These are phyloP conservation scores for Lachnellula occidentalis DNA, from an alignment of 2,329 filamentous ascomycete genomes.

Conservation along the genomic window DNA sequence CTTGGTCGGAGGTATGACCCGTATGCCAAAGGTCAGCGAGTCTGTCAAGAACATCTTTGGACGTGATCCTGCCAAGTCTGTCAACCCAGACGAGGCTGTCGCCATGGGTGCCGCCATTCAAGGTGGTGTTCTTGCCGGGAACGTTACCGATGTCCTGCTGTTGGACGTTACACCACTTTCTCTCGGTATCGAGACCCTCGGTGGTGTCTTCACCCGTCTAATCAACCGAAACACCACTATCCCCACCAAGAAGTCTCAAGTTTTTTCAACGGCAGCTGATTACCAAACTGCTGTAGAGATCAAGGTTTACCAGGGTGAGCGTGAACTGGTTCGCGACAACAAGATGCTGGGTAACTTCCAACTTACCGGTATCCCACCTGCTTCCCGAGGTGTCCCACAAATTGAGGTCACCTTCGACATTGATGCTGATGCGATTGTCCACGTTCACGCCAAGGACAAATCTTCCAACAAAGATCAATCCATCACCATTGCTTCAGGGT, in stretches of 20 bases:
- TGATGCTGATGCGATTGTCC: constrained; percentile 94
- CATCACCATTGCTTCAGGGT: constrained; percentile 97
- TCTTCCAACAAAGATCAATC: constrained; percentile 99
- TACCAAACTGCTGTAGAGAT: constrained; percentile 99
- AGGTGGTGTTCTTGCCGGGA: constrained; percentile 91
- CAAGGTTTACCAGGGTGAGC: constrained; percentile 99
- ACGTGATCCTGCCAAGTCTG: constrained; percentile 92
- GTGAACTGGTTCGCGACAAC: constrained; percentile 98
- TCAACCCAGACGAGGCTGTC: constrained; percentile 97
- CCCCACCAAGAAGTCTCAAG: constrained; percentile 97
- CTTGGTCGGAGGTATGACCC: constrained; percentile 97
- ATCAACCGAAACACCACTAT: constrained; percentile 99
- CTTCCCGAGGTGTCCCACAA: constrained; percentile 92
- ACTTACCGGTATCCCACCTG: constrained; percentile 92
- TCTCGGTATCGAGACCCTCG: constrained; percentile 96
- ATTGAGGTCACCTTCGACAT: constrained; percentile 99
- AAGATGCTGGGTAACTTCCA: constrained; percentile 99
- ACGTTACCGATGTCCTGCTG: constrained; percentile 92
- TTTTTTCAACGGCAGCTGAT: constrained; percentile 95
- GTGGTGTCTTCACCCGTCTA: constrained; percentile 94
- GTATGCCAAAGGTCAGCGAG: constrained; percentile 97
- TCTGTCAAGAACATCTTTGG: constrained; percentile 96
- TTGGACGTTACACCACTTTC: constrained; percentile 95
- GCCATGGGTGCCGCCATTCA: constrained; percentile 96
- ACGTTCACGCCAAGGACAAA: constrained; percentile 98